These are phyloP conservation scores for Malus asiatica DNA, from an alignment of 306 rosid species.

Conservation along the genomic window DNA sequence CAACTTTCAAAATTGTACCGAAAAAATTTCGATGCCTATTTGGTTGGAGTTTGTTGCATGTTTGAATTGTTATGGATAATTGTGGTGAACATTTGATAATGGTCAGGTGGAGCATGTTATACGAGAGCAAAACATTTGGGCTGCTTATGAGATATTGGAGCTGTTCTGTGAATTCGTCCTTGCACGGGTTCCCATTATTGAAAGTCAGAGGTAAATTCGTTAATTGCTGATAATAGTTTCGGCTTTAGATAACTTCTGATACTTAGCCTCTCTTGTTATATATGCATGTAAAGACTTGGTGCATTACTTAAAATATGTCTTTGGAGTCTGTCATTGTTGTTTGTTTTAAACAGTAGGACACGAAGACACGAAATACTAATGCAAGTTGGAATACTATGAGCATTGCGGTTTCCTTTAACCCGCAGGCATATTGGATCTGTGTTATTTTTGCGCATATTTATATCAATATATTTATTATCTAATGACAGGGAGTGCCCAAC, in stretches of 20 bases:
- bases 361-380: neutral
- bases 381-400: neutral
- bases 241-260: neutral
- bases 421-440: neutral
- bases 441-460: neutral
- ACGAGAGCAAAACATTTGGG: constrained; percentile 84
- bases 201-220: constrained; percentile 65
- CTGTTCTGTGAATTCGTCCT: constrained; percentile 91
- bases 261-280: neutral
- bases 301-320: neutral
- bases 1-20: constrained; percentile 10
- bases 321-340: neutral
- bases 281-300: neutral
- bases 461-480: neutral
- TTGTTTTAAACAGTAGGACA: neutral
- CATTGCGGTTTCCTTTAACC: neutral
- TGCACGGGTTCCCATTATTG: constrained; percentile 87
- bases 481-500: constrained; percentile 76
- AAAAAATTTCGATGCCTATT: neutral
- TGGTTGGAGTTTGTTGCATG: neutral
- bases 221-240: constrained; percentile 8
- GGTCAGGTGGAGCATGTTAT: constrained; percentile 93
- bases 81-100: neutral
- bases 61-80: neutral
- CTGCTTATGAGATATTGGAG: constrained; percentile 92